Conservation (phyloP, 345 rosid species). For the Eucalyptus microcorys region DNA sequence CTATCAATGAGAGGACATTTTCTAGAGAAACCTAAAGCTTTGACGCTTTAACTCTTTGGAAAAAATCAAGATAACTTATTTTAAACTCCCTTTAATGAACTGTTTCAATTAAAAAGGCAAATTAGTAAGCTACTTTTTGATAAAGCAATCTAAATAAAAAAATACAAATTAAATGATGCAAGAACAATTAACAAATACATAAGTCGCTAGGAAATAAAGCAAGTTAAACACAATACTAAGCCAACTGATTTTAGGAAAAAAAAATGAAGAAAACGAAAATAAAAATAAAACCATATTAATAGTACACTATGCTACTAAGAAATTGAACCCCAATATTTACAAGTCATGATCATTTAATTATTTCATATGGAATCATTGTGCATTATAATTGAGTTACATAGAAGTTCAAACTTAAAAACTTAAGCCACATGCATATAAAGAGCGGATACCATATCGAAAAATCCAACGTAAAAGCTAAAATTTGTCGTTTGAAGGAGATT, state of each 20-base stretch:
- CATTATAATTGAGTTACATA: neutral
- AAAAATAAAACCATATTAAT: neutral
- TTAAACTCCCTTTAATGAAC: neutral
- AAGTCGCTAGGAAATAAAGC: neutral
- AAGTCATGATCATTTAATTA: neutral
- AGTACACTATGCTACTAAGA: neutral
- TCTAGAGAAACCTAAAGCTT: neutral
- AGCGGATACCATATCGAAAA: rapidly evolving
- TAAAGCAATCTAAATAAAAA: neutral
- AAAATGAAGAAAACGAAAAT: neutral
- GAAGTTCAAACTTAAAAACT: neutral
- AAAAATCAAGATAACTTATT: neutral
- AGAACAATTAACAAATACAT: neutral
- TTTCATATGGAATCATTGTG: neutral
- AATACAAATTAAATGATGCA: neutral
- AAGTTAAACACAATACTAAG: neutral
- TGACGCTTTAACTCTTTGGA: neutral
- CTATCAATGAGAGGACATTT: neutral
- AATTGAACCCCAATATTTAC: neutral
- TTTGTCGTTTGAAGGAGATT: rapidly evolving
- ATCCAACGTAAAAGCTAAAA: neutral
- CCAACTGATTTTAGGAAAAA: neutral
- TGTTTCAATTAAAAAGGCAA: neutral
- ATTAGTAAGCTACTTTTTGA: neutral
- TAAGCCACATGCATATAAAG: neutral